Conservation (phyloP, 495 filamentous ascomycete species). For the Massariosphaeria phaeospora region DNA sequence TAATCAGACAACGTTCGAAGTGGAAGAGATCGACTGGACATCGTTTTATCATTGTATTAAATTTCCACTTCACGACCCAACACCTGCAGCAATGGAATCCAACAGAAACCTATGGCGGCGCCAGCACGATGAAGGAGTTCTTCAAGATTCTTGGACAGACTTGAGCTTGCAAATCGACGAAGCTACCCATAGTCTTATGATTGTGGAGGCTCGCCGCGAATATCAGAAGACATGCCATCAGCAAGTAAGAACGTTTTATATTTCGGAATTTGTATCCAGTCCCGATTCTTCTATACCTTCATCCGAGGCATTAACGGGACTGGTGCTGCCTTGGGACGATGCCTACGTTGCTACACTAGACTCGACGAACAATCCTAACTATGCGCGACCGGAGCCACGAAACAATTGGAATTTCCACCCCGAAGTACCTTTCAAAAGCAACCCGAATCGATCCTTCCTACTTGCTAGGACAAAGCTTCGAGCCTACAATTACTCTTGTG, state of each 20-base stretch:
- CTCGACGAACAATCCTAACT: slow-evolving; percentile 27
- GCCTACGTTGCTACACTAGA: slow-evolving; percentile 9
- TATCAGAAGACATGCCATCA: slow-evolving; percentile 58
- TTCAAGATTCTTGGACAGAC: slow-evolving; percentile 72
- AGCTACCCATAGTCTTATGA: slow-evolving; percentile 52
- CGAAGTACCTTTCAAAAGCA: slow-evolving; percentile 14
- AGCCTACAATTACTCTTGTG: slow-evolving; percentile 31
- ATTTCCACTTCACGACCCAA: slow-evolving; percentile 47
- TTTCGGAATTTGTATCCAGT: slow-evolving; percentile 45
- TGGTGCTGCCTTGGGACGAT: slow-evolving; percentile 13
- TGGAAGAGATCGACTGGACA: slow-evolving; percentile 62
- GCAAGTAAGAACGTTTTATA: slow-evolving; percentile 65
- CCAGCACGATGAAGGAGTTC: slow-evolving; percentile 64
- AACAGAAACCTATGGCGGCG: slow-evolving; percentile 57
- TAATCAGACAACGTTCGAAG: slow-evolving; percentile 58
- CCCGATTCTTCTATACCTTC: background rate
- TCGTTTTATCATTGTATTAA: slow-evolving; percentile 69
- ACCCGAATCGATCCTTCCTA: slow-evolving; percentile 27
- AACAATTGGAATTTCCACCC: slow-evolving; percentile 22
- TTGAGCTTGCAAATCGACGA: slow-evolving; percentile 63
- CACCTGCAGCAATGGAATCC: slow-evolving; percentile 36
- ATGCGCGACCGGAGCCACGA: slow-evolving; percentile 16
- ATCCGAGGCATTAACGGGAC: no score
- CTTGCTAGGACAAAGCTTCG: slow-evolving; percentile 32
- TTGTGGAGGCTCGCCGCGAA: slow-evolving; percentile 68